These are phyloP conservation scores for Auricularia sp. DNA, from an alignment of 768 basidiomycete species.

Conservation along the genomic window DNA sequence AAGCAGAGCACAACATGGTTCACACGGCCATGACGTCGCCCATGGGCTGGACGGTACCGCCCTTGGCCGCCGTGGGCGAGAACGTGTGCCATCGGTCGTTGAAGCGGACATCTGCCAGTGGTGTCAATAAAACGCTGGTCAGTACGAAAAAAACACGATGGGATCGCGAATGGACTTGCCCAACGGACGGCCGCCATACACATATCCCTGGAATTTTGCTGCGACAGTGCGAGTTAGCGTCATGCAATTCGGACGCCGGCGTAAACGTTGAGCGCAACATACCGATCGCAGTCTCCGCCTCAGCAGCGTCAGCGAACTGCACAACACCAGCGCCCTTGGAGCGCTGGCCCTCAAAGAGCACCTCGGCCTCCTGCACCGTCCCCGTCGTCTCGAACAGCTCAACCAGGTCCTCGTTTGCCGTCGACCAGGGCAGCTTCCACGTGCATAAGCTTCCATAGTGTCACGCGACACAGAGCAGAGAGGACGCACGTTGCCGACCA, in stretches of 20 bases:
- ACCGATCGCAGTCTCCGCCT: constrained; percentile 94
- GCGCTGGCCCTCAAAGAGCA: constrained; percentile 82
- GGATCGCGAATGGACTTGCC: too few species aligned
- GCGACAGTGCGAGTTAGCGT: too few species aligned
- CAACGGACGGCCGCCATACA: constrained; percentile 86
- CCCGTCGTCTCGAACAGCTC: constrained; percentile 98
- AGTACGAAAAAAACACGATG: too few species aligned
- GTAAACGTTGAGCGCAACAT: constrained; percentile 12
- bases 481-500: constrained; percentile 91
- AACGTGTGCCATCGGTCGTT: constrained; percentile 95
- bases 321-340: constrained; percentile 95
- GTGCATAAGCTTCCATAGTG: not conserved
- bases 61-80: constrained; percentile 79
- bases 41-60: constrained; percentile 61
- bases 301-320: constrained; percentile 76
- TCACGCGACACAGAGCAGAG: too few species aligned
- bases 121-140: too few species aligned
- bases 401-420: constrained; percentile 95
- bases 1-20: not conserved
- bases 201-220: constrained; percentile 93
- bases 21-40: constrained; percentile 18
- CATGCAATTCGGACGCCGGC: too few species aligned
- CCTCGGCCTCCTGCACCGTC: constrained; percentile 88
- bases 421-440: constrained; percentile 89
- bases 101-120: constrained; percentile 89